phyloP scores from a whole-genome alignment of 73 alveolate species.

The Stentor roeselii region DNA sequence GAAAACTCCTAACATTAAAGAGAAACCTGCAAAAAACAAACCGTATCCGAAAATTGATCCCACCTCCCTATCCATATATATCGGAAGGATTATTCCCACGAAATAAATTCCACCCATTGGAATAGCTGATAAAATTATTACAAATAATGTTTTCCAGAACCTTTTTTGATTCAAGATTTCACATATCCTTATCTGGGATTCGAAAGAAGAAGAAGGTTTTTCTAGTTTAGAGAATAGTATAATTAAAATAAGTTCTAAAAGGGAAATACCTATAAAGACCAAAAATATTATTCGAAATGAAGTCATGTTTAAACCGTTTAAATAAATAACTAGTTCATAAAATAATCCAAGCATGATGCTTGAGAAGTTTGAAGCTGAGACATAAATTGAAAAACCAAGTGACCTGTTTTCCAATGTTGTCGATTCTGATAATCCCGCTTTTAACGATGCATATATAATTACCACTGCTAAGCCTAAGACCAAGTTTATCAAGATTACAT shows the following conservation, averaged over 20 bases:
- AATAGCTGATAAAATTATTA: neutral
- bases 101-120: neutral
- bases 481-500: neutral
- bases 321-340: neutral
- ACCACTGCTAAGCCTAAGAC: neutral
- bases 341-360: neutral
- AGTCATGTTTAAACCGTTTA: neutral
- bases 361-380: neutral
- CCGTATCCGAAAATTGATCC: neutral
- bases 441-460: neutral
- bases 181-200: too few relatives aligned
- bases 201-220: too few relatives aligned
- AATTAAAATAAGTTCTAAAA: too few relatives aligned
- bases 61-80: slow-evolving; percentile 18
- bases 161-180: neutral
- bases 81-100: neutral
- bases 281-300: neutral
- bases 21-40: neutral
- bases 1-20: neutral
- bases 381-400: neutral
- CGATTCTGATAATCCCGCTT: neutral
- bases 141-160: neutral
- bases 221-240: neutral
- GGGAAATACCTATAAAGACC: too few relatives aligned
- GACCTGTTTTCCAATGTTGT: neutral